Evolutionary conservation across 352 stramenopile genomes (phyloP).

Genomic region (Saprolegnia parasitica): DNA sequence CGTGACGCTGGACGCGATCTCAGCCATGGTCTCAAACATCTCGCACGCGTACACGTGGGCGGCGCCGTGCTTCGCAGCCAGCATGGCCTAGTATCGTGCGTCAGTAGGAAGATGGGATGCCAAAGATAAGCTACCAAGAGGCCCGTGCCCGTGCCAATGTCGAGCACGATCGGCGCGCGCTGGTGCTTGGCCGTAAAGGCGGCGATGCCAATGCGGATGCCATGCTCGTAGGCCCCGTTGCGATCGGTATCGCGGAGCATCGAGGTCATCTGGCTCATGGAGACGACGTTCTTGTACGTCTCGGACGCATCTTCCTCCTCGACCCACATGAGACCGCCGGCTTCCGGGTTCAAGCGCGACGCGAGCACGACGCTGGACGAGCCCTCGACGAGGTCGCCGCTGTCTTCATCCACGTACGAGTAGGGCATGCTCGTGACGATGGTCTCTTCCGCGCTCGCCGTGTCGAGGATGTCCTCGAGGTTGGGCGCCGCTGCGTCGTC

Average conservation of each 20-base stretch:
- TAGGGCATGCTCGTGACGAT: conserved; percentile 79
- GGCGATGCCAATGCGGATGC: conserved; percentile 57
- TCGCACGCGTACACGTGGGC: conserved; percentile 90
- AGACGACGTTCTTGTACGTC: conserved; percentile 75
- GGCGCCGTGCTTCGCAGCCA: conserved; percentile 79
- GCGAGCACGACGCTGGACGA: conserved; percentile 60
- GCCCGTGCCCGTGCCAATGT: conserved; percentile 79
- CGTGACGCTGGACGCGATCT: conserved; percentile 70
- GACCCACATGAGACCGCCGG: conserved; percentile 75
- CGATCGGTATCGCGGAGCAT: conserved; percentile 77
- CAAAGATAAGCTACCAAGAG: conserved; percentile 37
- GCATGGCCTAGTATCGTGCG: conserved; percentile 53
- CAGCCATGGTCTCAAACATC: conserved; percentile 83
- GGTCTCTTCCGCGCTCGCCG: conserved; percentile 67
- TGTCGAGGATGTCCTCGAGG: conserved; percentile 73
- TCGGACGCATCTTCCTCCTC: conserved; percentile 54
- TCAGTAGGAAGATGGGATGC: background rate
- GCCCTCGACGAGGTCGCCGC: conserved; percentile 48
- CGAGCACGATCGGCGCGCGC: conserved; percentile 51
- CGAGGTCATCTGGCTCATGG: conserved; percentile 86
- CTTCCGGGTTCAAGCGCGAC: conserved; percentile 69
- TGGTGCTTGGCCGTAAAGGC: conserved; percentile 42
- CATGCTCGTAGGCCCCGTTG: conserved; percentile 73
- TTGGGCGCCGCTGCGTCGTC: conserved; percentile 30
- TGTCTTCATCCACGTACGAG: conserved; percentile 62